phyloP scores from a whole-genome alignment of 116 monocot species.

The Cymodocea nodosa region DNA sequence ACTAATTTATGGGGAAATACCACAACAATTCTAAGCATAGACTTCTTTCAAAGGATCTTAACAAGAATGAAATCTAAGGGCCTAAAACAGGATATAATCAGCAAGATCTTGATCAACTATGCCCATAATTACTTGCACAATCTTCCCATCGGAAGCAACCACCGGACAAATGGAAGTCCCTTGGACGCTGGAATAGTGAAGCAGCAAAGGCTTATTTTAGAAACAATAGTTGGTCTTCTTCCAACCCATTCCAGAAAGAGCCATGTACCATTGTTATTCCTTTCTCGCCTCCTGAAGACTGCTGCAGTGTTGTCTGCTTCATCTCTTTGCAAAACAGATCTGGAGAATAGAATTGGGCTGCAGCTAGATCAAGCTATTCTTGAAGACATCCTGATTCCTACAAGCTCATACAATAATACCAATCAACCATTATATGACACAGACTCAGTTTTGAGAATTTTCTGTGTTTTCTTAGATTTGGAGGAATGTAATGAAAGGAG shows the following conservation, averaged over 20 bases:
- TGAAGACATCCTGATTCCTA: conserved; percentile 66
- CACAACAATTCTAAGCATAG: conserved; percentile 34
- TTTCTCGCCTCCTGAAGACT: conserved; percentile 61
- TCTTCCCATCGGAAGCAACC: conserved; percentile 17
- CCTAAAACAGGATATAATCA: conserved; percentile 59
- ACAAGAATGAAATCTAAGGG: conserved; percentile 63
- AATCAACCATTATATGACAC: conserved; percentile 62
- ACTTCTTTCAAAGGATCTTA: conserved; percentile 51
- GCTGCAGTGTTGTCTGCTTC: conserved; percentile 34
- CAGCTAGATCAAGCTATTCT: conserved; percentile 81
- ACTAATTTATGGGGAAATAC: conserved; percentile 64
- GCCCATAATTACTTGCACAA: conserved; percentile 51
- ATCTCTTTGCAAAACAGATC: conserved; percentile 41
- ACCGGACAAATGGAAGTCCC: conserved; percentile 13
- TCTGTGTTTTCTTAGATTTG: conserved; percentile 58
- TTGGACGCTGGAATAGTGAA: conserved; percentile 21
- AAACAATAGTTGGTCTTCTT: conserved; percentile 57
- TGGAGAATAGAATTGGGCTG: conserved; percentile 69
- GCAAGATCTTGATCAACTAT: conserved; percentile 60
- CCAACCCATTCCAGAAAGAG: conserved; percentile 47
- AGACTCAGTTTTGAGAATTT: conserved; percentile 50
- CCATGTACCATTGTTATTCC: conserved; percentile 60
- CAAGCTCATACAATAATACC: conserved; percentile 11
- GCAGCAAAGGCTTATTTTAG: conserved; percentile 18
- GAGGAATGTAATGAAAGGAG: conserved; percentile 30